These are phyloP conservation scores for Trichophyton simii DNA, from an alignment of 2,329 filamentous ascomycete genomes.

Conservation along the genomic window DNA sequence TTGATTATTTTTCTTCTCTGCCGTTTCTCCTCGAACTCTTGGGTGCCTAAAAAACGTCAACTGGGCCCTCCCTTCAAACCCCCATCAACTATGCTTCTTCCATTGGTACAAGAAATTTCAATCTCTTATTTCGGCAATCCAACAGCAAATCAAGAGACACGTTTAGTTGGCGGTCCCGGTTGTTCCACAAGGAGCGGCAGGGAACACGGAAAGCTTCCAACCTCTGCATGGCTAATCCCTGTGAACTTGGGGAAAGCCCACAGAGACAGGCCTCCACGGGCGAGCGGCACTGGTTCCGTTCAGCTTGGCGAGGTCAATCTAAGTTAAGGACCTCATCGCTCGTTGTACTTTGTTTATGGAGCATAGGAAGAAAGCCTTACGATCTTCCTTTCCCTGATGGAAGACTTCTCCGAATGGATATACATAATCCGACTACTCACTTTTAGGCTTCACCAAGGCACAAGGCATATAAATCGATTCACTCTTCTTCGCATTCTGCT, in stretches of 20 bases:
- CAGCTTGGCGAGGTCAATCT: background rate
- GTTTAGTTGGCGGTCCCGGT: background rate
- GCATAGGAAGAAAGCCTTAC: background rate
- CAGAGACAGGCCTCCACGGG: background rate
- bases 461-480: background rate
- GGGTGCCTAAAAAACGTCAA: background rate
- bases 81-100: background rate
- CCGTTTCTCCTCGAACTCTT: background rate
- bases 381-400: background rate
- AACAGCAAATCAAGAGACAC: background rate
- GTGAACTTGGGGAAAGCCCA: background rate
- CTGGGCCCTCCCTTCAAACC: background rate
- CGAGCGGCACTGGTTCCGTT: background rate
- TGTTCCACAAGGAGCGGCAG: background rate
- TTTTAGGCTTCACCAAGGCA: background rate
- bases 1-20: background rate
- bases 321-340: background rate
- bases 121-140: slow-evolving; percentile 1
- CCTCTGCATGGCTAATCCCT: background rate
- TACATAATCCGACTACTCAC: background rate
- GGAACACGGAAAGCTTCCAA: slow-evolving; percentile 1
- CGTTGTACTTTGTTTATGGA: background rate
- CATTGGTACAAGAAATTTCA: background rate
- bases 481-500: background rate
- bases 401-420: background rate